Evolutionary conservation across 768 basidiomycete species (phyloP), one percentile per base, ranked within the genome.

Genomic region (Albatrellus ellisii): DNA sequence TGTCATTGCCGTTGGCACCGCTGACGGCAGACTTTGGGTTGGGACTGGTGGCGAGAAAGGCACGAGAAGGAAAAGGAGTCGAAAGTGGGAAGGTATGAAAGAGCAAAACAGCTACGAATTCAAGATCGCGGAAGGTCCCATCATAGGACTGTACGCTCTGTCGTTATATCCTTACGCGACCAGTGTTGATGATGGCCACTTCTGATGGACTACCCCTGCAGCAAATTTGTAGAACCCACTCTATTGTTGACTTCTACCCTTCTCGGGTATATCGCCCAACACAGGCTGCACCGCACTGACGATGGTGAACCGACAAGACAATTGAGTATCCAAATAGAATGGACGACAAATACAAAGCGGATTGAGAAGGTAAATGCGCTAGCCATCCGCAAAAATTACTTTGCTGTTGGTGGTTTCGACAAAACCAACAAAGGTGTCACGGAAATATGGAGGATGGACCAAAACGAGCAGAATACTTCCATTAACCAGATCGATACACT

Each of bases 81-180:
- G 75, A 44, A 81, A 73, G 52, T 89, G 87, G 85, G 72, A 75
- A 46, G 86, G 87, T 2, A 60, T 87, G 18, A 64, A 66, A 36
- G 57, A 55, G 20, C 65, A 69, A 0, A 65, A 66, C 33, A 68
- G 68, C 17, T 37, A 67, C 31, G 51, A 70, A 22, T 48, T 61
- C 32, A 70, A 76, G 43, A 64, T 77, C 14, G 79, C 78, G 1
- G 73, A 81, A 45, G 86, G 85, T 1, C 86, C 86, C 18, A 62
- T 89, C 22, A 80, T 83, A 34, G 72, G 73, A 8, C 47, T 82
- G 86, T 85, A 56, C 41, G 76, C 44, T 12, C 6, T 32, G 4
- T n/a, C 2, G 38, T 22, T 34, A 26, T 8, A 2, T 18, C 33
- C 29, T 10, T 4, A 17, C 10, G 31, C 31, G 9, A 18, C n/a